These are phyloP conservation scores for Centella asiatica DNA, from an alignment of 129 eudicot species.

Conservation along the genomic window DNA sequence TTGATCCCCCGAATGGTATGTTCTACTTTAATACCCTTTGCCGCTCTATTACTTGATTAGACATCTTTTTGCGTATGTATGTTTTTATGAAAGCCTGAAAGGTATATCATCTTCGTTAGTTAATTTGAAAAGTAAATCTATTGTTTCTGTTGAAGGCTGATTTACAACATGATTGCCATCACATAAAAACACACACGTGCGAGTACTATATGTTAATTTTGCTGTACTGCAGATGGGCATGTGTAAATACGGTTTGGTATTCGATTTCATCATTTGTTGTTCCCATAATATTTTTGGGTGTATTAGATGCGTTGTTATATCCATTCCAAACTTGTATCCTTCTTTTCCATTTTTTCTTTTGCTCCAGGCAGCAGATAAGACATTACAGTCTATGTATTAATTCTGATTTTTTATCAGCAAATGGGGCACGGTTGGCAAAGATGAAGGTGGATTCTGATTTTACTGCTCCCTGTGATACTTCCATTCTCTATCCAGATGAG, in stretches of 20 bases:
- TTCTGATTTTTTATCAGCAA: conserved; percentile 9
- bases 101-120: too few species aligned
- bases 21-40: neutral
- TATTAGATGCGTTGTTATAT: too few species aligned
- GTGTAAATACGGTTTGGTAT: too few species aligned
- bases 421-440: conserved; percentile 53
- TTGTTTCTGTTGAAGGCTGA: neutral
- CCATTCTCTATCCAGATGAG: conserved; percentile 68
- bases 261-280: too few species aligned
- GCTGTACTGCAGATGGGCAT: too few species aligned
- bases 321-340: too few species aligned
- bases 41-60: neutral
- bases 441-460: conserved; percentile 59
- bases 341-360: neutral
- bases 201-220: too few species aligned
- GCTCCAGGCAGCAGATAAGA: too few species aligned
- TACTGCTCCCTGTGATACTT: conserved; percentile 62
- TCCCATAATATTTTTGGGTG: too few species aligned
- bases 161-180: too few species aligned
- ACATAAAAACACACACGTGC: too few species aligned
- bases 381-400: neutral
- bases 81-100: too few species aligned
- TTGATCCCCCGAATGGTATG: conserved; percentile 27
- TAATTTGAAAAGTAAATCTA: neutral
- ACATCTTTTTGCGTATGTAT: neutral